Evolutionary conservation across 495 filamentous ascomycete species (phyloP), one percentile per base, ranked within the genome.

Genomic region (Aspergillus heteromorphus): DNA sequence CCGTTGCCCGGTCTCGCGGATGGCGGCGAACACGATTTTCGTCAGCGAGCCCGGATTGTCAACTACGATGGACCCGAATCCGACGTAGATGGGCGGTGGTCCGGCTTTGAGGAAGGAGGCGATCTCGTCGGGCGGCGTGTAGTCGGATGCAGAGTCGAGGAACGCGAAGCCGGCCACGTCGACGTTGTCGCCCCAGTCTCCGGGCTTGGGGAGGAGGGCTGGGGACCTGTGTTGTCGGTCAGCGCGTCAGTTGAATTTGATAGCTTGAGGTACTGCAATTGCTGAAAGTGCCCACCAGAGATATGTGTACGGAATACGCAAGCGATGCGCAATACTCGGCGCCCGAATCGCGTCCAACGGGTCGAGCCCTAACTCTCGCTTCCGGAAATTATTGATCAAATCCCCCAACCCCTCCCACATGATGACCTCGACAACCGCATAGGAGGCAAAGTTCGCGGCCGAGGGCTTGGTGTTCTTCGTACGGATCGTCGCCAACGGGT

Each of bases 61-160:
- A 0, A 91, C 85, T 0, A 91, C 87, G 42, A 92, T 92, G 7
- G 85, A 89, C 0, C 88, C 88, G 59, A 92, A 91, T 0, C 88
- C 88, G 53, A 91, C 87, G 55, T 92, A 92, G 0, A 91, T 78
- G 0, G 89, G 89, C 4, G 84, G 80, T 11, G 87, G 81, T 0
- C 86, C 86, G 2, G 75, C 73, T 3, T 77, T 75, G 0, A 95
- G 77, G 55, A 91, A 95, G 3, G 67, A 72, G 0, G 69, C 70
- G 13, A 95, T 74, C 10, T 83, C 83, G 9, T 76, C 72, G 0
- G 80, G 76, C 0, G 88, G 89, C 0, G 72, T 79, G 58, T 83
- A 92, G n/a, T 76, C 70, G 9, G 79, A 79, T 6, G 85, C 83
- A 7, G 84, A 65, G 4, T 84, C 76, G 2, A 89, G 75, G 59